Evolutionary conservation across 2,329 filamentous ascomycete genomes (phyloP), one percentile per base, ranked within the genome.

Genomic region (Zelopaecilomyces penicillatus): DNA sequence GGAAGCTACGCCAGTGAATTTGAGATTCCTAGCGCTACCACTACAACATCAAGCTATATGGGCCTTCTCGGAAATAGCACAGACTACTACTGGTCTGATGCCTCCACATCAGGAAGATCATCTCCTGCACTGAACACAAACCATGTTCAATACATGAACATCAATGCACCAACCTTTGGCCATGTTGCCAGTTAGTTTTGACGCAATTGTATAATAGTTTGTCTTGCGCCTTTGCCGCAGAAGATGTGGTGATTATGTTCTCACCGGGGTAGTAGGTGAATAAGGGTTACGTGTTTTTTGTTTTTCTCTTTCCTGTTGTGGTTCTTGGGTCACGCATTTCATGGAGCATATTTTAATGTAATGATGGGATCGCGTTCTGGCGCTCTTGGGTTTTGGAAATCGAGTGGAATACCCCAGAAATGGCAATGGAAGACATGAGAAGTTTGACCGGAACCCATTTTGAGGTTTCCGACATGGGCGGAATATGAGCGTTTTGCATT

Each of bases 1-100:
- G 63, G 61, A 43, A 61, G 63, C 45, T 72, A 71, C 45, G 64
- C 73, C 5, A 65, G 61, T 4, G 71, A 74, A 37, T 67, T 75
- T 42, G 69, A 73, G 39, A 62, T 75, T 40, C 55, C 57, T 31
- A 32, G 30, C 10, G 44, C 60, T 26, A 57, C 73, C 32, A 65
- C 74, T 1, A 60, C 52, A 6, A 46, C 61, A 30, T 59, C 74
- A 10, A 55, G 61, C 7, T 74, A 71, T 40, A 68, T 66, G 42
- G 57, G 54, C 29, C 63, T 57, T 42, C 60, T 62, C 44, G 61
- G 57, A 31, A 60, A 54, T 30, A 71, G 68, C 35, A 57, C 68
- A 11, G 73, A 78, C 49, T 77, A 73, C 54, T 70, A 71, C 52
- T 78, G 75, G 66, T 68, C 75, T 5, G 65, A 69, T 36, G 65